Evolutionary conservation across 352 stramenopile genomes (phyloP), one percentile per base, ranked within the genome.

Genomic region (Globisporangium cystogenes): DNA sequence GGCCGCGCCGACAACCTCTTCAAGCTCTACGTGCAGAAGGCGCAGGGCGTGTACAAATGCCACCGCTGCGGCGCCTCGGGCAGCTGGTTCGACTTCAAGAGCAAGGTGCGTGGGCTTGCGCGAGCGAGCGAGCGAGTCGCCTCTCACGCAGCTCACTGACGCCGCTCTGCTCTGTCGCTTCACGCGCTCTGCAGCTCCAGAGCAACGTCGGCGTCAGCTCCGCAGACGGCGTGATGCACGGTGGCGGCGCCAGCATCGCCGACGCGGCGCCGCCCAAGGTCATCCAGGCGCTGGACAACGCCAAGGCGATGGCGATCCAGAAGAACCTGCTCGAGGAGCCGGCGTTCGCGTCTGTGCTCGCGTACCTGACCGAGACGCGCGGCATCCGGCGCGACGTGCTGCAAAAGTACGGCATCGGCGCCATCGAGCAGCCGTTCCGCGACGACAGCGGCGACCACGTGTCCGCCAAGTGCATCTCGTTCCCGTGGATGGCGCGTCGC

Each of bases 401-500:
- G 48, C 66, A 75, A 31, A 96, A 95, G 60, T 97, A 97, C 65
- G 85, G 82, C 49, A 86, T 97, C 20, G 89, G 89, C 24, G 86
- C 83, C 43, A 91, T 93, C 48, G 72, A 95, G 53, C 87, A 96
- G 70, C 79, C 82, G 8, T 97, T 95, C 53, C 74, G 83, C 29
- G 69, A 87, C 51, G 64, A 81, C 14, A 59, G 74, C 23, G 75
- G 74, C 47, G 62, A 88, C 47, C 76, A 69, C 20, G 59, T 76
- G 27, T 70, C 72, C 29, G 64, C 60, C 42, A 76, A 90, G 59
- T 98, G 91, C 64, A 90, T 98, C 45, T 97, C 93, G 5, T 98
- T 99, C 77, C 95, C 95, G 50, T 98, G 93, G 94, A 96, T 99
- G 68, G 87, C 95, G 62, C 80, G 80, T 14, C 70, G 83, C 21